Evolutionary conservation across 768 basidiomycete species (phyloP).

Genomic region (Xanthoconium stramineum): DNA sequence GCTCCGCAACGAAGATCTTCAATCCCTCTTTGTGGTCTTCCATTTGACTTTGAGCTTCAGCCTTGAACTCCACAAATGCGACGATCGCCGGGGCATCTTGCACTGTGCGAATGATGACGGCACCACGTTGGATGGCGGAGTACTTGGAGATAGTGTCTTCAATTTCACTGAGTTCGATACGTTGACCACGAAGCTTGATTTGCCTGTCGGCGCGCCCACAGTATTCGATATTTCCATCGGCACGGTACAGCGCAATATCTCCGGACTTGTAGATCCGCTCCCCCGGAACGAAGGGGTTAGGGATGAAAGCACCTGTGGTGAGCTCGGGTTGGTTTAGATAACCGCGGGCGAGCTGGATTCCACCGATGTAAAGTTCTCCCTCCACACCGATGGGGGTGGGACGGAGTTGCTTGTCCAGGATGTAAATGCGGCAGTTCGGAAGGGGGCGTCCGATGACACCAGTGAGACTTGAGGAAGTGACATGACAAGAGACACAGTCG

Average conservation of each 20-base stretch:
- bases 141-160: constrained; percentile 30
- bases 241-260: constrained; percentile 27
- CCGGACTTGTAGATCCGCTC: constrained; percentile 32
- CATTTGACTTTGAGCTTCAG: constrained; percentile 5
- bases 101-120: constrained; percentile 26
- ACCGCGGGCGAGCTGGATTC: constrained; percentile 20
- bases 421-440: constrained; percentile 29
- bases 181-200: constrained; percentile 33
- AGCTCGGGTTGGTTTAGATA: constrained; percentile 29
- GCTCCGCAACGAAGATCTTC: constrained; percentile 27
- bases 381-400: constrained; percentile 30
- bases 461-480: constrained; percentile 16
- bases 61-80: constrained; percentile 28
- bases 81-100: constrained; percentile 30
- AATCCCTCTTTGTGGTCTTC: constrained; percentile 21
- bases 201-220: constrained; percentile 34
- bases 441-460: constrained; percentile 32
- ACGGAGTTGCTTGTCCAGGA: constrained; percentile 26
- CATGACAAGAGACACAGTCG: constrained; percentile 28
- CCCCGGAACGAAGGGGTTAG: constrained; percentile 28
- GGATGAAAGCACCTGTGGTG: constrained; percentile 24
- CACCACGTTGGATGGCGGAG: constrained; percentile 17
- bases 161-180: constrained; percentile 34
- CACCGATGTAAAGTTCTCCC: constrained; percentile 23
- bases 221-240: constrained; percentile 30